Percentiles rank a stretch among this genome's conserved stretches.
Conservation (phyloP, 2,329 filamentous ascomycete genomes). For the Fusarium xyrophilum region DNA sequence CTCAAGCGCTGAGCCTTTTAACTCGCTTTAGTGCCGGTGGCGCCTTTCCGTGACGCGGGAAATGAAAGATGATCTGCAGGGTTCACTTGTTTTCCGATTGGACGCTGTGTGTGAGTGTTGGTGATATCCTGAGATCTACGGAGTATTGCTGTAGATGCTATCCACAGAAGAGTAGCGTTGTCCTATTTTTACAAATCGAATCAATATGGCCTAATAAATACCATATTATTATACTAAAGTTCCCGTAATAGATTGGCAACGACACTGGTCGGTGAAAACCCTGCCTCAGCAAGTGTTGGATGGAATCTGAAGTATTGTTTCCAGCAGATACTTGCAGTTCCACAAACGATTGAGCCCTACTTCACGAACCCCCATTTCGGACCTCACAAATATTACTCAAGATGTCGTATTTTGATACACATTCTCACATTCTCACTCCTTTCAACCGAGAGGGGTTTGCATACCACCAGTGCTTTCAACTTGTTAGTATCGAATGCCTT, state of each 20-base stretch:
- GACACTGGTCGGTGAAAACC: neutral
- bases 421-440: neutral
- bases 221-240: neutral
- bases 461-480: neutral
- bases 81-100: slow-evolving; percentile 12
- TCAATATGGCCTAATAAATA: neutral
- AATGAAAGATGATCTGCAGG: slow-evolving; percentile 23
- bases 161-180: neutral
- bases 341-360: neutral
- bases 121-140: slow-evolving; percentile 12
- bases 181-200: neutral
- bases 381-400: neutral
- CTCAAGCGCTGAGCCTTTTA: slow-evolving; percentile 10
- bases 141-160: neutral
- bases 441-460: neutral
- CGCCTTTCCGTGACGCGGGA: neutral
- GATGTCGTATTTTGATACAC: no score
- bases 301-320: neutral
- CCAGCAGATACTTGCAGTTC: neutral
- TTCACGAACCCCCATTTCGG: neutral
- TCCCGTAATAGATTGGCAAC: neutral
- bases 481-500: neutral
- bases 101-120: slow-evolving; percentile 2
- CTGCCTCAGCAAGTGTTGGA: neutral
- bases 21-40: slow-evolving; percentile 1